Conservation (phyloP, 208 protist genomes). For the Trichomonas gallinae region DNA sequence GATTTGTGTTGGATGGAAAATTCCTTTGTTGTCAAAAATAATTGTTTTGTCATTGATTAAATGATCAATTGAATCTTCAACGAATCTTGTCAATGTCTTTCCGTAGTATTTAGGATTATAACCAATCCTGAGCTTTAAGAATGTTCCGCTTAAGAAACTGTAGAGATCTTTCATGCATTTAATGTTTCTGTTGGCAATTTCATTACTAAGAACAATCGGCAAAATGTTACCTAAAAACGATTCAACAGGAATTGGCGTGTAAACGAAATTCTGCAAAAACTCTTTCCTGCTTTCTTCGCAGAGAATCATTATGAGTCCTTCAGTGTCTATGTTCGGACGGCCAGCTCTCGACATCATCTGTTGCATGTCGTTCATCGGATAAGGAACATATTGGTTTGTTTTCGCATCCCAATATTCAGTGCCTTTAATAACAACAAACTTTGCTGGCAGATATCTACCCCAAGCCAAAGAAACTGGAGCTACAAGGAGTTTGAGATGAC, state of each 20-base stretch:
- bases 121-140: not conserved
- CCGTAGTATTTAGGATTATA: conserved; percentile 17
- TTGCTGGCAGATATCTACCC: conserved; percentile 98
- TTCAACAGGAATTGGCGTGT: conserved; percentile 91
- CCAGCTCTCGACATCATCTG: conserved; percentile 98
- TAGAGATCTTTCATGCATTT: not conserved
- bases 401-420: conserved; percentile 97
- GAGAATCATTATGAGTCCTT: conserved; percentile 69
- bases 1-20: not conserved
- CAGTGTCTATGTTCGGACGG: conserved; percentile 59
- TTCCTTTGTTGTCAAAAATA: not conserved
- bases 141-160: not conserved
- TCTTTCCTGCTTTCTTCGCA: conserved; percentile 91
- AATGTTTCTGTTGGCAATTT: conserved; percentile 67
- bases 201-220: conserved; percentile 95
- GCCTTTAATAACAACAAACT: conserved; percentile 99
- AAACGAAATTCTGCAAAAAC: conserved; percentile 86
- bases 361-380: conserved; percentile 94
- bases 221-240: conserved; percentile 72
- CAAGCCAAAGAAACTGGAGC: conserved; percentile 98
- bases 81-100: not conserved
- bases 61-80: not conserved
- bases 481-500: conserved; percentile 52
- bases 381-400: conserved; percentile 86
- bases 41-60: not conserved